A percentile compares a stretch with the other conserved stretches of the same genome.
Conservation (phyloP, 345 rosid species). For the Erodium maritimum region DNA sequence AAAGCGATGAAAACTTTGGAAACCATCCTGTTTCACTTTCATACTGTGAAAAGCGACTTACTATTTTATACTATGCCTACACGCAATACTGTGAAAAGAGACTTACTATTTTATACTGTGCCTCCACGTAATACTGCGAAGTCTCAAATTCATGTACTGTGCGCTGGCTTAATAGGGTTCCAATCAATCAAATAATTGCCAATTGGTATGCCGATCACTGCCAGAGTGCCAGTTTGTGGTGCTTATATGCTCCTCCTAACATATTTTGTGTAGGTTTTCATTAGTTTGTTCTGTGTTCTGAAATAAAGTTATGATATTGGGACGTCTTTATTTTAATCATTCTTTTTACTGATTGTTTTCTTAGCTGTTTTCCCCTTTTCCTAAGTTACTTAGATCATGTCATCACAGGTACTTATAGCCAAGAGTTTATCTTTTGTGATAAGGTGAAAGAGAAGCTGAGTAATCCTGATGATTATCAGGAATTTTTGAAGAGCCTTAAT, state of each 20-base stretch:
- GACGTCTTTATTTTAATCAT: background rate
- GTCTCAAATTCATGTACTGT: background rate
- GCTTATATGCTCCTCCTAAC: background rate
- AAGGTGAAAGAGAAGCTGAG: constrained; percentile 68
- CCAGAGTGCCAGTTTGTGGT: background rate
- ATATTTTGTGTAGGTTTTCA: background rate
- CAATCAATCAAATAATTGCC: too few relatives aligned
- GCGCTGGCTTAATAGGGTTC: background rate
- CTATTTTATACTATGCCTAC: background rate
- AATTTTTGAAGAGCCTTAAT: constrained; percentile 76
- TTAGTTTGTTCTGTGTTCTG: background rate
- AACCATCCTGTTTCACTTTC: constrained; percentile 12
- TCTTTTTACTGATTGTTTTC: background rate
- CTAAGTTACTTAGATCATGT: constrained; percentile 1
- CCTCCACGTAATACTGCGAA: background rate
- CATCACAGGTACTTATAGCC: constrained; percentile 48
- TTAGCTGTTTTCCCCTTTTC: background rate
- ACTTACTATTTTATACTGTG: constrained; percentile 12
- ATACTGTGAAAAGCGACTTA: constrained; percentile 40
- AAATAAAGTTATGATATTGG: background rate
- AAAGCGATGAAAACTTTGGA: constrained; percentile 47
- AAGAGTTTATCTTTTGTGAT: constrained; percentile 70
- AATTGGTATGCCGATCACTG: too few relatives aligned
- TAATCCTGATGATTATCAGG: constrained; percentile 59
- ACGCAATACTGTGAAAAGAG: constrained; percentile 24